Evolutionary conservation across 2,329 filamentous ascomycete genomes (phyloP).

Genomic region (Ascochyta fabae): DNA sequence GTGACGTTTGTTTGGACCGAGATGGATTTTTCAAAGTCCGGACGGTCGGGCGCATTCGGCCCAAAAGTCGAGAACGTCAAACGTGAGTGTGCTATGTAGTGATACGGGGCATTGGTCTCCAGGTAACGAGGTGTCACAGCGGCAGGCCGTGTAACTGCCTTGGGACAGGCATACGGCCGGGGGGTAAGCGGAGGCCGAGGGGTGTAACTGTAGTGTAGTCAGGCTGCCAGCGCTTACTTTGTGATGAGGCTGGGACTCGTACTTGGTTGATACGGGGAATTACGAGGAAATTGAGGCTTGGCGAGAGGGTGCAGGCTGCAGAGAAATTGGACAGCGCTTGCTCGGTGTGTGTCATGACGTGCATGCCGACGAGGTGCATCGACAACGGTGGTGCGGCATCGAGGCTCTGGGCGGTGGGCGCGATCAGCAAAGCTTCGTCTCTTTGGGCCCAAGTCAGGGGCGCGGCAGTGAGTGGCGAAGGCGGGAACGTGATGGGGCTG

Average conservation of each 20-base stretch:
- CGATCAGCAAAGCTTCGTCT: conserved; percentile 14
- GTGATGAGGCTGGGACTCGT: neutral
- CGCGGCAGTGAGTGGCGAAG: conserved; percentile 7
- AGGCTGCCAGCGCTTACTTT: neutral
- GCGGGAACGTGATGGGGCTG: conserved; percentile 13
- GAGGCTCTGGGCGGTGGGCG: conserved; percentile 16
- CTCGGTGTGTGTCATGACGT: conserved; percentile 15
- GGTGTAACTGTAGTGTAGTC: neutral
- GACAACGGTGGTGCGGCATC: conserved; percentile 16
- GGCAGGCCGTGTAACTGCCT: conserved; percentile 7
- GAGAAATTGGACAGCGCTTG: neutral
- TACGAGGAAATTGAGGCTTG: conserved; percentile 1
- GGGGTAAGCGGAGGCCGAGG: neutral
- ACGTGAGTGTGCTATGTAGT: neutral
- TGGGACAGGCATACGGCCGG: conserved; percentile 1
- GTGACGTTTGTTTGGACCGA: conserved; percentile 5
- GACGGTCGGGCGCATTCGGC: conserved; percentile 10
- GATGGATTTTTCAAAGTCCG: conserved; percentile 1
- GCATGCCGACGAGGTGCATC: conserved; percentile 10
- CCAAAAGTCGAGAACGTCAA: neutral
- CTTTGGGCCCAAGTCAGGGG: conserved; percentile 19
- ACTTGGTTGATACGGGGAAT: neutral
- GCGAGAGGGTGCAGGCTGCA: neutral
- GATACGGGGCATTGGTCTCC: conserved; percentile 4
- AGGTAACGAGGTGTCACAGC: conserved; percentile 10